Evolutionary conservation across 202 grass and related monocot species (phyloP), one percentile per base, ranked within the genome.

Genomic region (Panicum virgatum): DNA sequence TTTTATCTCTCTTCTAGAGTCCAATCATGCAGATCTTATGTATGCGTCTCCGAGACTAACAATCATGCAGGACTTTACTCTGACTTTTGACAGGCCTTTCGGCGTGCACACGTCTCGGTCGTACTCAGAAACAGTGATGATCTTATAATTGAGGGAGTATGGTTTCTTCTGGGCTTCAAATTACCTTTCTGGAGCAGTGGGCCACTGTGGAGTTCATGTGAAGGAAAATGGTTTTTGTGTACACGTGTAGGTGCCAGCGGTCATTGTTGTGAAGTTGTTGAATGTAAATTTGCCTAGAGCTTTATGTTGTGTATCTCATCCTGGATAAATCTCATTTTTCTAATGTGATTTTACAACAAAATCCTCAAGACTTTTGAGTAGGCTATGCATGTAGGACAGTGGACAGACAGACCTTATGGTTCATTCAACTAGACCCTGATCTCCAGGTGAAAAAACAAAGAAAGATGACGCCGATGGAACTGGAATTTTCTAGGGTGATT

Each of bases 141-240:
- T 34, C 32, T 34, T 82, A 89, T 89, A 89, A 89, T 89, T 78
- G 79, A 83, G 36, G 50, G 26, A 16, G 43, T 40, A 15, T 10
- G 5, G 18, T 44, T 64, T 73, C 19, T 51, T 66, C 57, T 38
- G 18, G 45, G 3, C 15, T 70, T 39, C 34, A 26, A 9, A 7
- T 47, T 38, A 71, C 12, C 68, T 68, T 73, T 59, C 73, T 79
- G 51, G 2, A 69, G 73, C 37, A 26, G 1, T 69, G 79, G 37
- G 46, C 79, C 73, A 78, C 57, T 25, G 15, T 53, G 22, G 76
- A 84, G 81, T 19, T 37, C 15, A 68, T 14, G 45, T 57, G 16
- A 26, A 45, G 29, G 26, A 46, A 32, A 29, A 26, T 46, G 42
- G 26, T 32, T 76, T 46, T 9, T 0, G 73, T 26, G 42, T 58